phyloP scores from a whole-genome alignment of 1,284 basidiomycete species.

The Ceratobasidium sp. region DNA sequence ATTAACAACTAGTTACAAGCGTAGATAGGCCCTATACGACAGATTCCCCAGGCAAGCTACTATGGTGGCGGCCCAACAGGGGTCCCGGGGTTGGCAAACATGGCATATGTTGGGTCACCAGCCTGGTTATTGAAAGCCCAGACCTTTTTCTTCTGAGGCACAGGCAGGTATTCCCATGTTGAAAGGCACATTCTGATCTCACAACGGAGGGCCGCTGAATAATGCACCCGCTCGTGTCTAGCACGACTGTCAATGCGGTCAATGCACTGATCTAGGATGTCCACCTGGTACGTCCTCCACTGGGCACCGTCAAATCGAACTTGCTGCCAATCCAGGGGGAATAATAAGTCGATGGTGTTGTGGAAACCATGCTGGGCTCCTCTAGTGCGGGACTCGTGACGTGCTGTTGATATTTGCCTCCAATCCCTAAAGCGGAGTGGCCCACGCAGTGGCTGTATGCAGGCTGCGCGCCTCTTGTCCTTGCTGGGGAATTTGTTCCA shows the following conservation, averaged over 20 bases:
- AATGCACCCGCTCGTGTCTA: background rate
- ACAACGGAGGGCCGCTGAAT: background rate
- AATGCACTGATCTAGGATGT: background rate
- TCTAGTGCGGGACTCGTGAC: background rate
- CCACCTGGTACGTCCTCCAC: background rate
- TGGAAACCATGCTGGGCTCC: background rate
- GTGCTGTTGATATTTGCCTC: background rate
- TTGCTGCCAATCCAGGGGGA: background rate
- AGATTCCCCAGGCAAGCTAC: too few relatives aligned
- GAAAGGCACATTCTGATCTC: background rate
- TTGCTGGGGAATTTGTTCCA: background rate
- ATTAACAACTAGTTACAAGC: too few relatives aligned
- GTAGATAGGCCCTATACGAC: too few relatives aligned
- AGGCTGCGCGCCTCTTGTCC: background rate
- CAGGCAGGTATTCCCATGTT: background rate
- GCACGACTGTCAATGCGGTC: background rate
- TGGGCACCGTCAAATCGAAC: background rate
- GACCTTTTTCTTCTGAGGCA: background rate
- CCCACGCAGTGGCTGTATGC: background rate
- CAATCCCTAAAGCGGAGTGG: slow-evolving; percentile 1
- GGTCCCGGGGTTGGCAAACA: slow-evolving; percentile 1
- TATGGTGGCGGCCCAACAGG: too few relatives aligned
- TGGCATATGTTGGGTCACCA: background rate
- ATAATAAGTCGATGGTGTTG: background rate
- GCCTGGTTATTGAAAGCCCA: background rate